Conservation (phyloP, 139 green algal species). For the Chlorella sp. region DNA sequence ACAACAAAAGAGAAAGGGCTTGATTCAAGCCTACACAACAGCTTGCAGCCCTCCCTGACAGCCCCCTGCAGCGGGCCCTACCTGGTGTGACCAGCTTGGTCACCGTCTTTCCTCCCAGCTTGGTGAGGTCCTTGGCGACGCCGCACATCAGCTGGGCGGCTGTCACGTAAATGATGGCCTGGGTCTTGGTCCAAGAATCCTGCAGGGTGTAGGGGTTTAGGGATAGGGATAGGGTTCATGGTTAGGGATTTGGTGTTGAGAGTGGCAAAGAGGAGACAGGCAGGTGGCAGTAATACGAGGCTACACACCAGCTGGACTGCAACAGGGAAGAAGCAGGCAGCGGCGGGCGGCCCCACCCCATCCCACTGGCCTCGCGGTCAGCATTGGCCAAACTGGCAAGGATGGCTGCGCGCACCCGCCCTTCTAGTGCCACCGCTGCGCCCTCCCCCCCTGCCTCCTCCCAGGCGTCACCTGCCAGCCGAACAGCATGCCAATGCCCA, state of each 20-base stretch:
- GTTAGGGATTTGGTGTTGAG: too few relatives aligned
- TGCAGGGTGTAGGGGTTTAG: neutral
- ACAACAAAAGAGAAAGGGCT: too few relatives aligned
- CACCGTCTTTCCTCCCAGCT: slow-evolving; percentile 89
- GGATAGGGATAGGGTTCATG: too few relatives aligned
- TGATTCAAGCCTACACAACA: too few relatives aligned
- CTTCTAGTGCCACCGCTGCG: neutral
- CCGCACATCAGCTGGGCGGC: slow-evolving; percentile 78
- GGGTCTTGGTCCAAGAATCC: slow-evolving; percentile 28
- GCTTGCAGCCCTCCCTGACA: neutral
- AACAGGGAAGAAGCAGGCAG: neutral
- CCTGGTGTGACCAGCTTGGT: slow-evolving; percentile 88
- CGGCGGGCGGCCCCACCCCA: neutral
- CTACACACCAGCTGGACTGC: too few relatives aligned
- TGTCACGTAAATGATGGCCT: slow-evolving; percentile 79
- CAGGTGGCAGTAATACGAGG: neutral
- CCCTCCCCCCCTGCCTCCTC: too few relatives aligned
- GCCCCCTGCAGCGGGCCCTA: slow-evolving; percentile 20
- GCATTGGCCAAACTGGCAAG: too few relatives aligned
- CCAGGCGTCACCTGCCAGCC: slow-evolving; percentile 66
- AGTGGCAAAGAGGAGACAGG: neutral
- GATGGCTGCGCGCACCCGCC: too few relatives aligned
- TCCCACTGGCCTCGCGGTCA: too few relatives aligned
- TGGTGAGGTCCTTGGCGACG: slow-evolving; percentile 90
- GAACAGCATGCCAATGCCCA: slow-evolving; percentile 75